Conservation (phyloP, 768 basidiomycete genomes). For the Termitomyces sp. region DNA sequence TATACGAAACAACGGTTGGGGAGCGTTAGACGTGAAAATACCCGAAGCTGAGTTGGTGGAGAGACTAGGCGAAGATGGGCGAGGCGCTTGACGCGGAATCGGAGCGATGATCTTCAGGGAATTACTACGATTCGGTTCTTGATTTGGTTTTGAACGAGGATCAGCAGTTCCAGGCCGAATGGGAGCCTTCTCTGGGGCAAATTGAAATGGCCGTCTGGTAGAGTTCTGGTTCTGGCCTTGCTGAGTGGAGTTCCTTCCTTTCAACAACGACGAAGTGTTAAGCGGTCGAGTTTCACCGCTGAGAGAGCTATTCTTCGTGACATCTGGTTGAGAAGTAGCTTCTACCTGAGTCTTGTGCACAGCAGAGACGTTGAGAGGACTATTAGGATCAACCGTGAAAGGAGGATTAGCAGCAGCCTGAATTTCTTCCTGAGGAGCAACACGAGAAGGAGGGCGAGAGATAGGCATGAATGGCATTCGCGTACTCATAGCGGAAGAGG, state of each 20-base stretch:
- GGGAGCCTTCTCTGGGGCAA: background rate
- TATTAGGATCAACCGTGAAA: background rate
- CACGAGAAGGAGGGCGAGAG: background rate
- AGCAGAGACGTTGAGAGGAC: background rate
- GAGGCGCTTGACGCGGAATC: conserved; percentile 16
- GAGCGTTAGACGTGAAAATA: conserved; percentile 15
- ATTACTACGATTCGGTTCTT: conserved; percentile 1
- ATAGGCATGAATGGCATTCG: conserved; percentile 16
- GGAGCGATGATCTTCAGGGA: conserved; percentile 18
- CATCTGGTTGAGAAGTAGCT: background rate
- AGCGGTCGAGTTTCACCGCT: conserved; percentile 7
- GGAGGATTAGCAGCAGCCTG: background rate
- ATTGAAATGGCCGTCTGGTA: conserved; percentile 2
- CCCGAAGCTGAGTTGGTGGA: conserved; percentile 12
- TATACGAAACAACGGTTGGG: conserved; percentile 8
- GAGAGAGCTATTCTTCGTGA: background rate
- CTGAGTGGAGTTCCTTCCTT: background rate
- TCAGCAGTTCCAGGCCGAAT: conserved; percentile 24
- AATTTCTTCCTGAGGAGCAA: background rate
- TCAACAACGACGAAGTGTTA: conserved; percentile 11
- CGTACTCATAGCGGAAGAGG: conserved; percentile 11
- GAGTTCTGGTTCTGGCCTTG: background rate
- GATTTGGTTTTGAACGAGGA: conserved; percentile 12
- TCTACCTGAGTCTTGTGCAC: background rate
- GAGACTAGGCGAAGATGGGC: conserved; percentile 11